Conservation (phyloP, 352 stramenopile genomes). For the Saprolegnia diclina region DNA sequence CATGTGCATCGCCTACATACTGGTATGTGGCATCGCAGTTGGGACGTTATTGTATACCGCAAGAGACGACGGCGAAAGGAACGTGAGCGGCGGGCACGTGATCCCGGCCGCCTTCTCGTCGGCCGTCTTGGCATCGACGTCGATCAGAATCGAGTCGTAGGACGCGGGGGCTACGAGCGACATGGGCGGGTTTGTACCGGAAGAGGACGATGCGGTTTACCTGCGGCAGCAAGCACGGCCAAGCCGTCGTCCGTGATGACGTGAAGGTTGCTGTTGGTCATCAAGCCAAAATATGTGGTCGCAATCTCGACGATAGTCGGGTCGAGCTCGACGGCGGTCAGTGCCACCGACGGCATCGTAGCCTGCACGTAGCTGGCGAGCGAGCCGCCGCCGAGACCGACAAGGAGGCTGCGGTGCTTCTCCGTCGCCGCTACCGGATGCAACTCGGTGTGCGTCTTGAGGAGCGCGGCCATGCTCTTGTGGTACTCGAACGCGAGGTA, state of each 20-base stretch:
- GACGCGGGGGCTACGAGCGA: constrained; percentile 30
- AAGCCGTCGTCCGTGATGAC: constrained; percentile 50
- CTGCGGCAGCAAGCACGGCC: constrained; percentile 32
- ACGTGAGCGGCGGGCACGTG: constrained; percentile 57
- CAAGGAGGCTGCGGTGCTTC: constrained; percentile 41
- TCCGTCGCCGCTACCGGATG: constrained; percentile 28
- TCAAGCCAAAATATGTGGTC: constrained; percentile 65
- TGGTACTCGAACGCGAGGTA: constrained; percentile 78
- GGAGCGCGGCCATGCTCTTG: constrained; percentile 58
- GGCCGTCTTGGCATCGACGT: constrained; percentile 65
- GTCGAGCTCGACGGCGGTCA: constrained; percentile 66
- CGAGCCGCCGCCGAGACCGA: constrained; percentile 66
- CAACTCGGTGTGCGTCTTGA: constrained; percentile 38
- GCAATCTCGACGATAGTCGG: constrained; percentile 51
- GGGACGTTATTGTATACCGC: not conserved
- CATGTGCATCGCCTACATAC: constrained; percentile 29
- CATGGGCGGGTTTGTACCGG: not conserved
- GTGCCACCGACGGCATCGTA: constrained; percentile 35
- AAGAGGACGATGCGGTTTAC: not conserved
- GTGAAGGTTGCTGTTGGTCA: constrained; percentile 36
- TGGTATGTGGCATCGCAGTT: not conserved
- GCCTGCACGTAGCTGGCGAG: constrained; percentile 61
- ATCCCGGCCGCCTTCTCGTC: constrained; percentile 47
- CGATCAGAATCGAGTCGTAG: constrained; percentile 61
- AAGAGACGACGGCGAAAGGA: constrained; percentile 49